phyloP scores from a whole-genome alignment of 768 basidiomycete species.

The Lenzites betulinus region DNA sequence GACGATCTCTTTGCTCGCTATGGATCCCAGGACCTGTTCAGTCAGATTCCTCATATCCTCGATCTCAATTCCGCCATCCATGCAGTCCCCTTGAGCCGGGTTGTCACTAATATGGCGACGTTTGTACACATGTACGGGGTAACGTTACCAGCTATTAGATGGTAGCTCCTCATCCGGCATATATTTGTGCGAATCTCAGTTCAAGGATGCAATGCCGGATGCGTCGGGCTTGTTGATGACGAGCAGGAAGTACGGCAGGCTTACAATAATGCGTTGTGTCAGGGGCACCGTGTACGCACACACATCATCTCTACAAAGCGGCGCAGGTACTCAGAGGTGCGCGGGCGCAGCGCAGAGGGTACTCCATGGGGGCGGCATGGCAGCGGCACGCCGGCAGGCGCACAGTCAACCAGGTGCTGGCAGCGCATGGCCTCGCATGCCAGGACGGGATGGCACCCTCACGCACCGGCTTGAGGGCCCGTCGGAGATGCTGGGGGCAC shows the following conservation, averaged over 20 bases:
- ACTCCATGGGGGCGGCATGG: constrained; percentile 83
- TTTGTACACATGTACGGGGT: too few relatives aligned
- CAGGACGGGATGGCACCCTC: constrained; percentile 68
- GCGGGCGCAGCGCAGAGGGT: constrained; percentile 81
- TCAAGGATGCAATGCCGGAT: too few relatives aligned
- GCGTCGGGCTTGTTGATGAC: constrained; percentile 84
- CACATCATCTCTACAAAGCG: constrained; percentile 52
- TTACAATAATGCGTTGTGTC: constrained; percentile 60
- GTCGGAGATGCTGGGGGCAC: constrained; percentile 65
- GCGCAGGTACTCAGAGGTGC: constrained; percentile 73
- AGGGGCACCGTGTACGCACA: constrained; percentile 43
- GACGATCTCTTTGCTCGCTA: too few relatives aligned
- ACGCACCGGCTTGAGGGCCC: constrained; percentile 89
- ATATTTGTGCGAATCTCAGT: too few relatives aligned
- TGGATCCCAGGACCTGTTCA: too few relatives aligned
- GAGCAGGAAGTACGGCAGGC: constrained; percentile 88
- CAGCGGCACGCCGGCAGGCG: constrained; percentile 54
- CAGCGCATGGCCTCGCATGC: constrained; percentile 57
- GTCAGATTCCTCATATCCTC: too few relatives aligned
- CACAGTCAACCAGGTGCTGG: constrained; percentile 56
- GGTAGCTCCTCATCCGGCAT: too few relatives aligned
- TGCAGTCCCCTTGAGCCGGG: too few relatives aligned
- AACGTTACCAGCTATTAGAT: too few relatives aligned
- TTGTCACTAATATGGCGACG: too few relatives aligned
- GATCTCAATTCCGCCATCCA: too few relatives aligned